phyloP scores from a whole-genome alignment of 2,329 filamentous ascomycete species.

The Colletotrichum simmondsii region DNA sequence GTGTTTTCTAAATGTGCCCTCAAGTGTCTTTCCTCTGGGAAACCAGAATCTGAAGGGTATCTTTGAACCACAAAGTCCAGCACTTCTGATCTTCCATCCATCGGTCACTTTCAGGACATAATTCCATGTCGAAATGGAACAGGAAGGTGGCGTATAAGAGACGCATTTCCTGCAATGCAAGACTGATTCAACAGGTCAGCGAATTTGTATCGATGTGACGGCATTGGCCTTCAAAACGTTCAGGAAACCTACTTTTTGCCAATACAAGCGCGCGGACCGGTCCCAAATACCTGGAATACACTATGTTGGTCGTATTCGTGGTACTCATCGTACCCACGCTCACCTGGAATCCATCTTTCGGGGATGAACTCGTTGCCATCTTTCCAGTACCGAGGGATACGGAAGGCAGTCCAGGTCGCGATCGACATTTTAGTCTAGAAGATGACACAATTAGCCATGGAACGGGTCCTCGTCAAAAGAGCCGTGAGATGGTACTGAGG shows the following conservation, averaged over 20 bases:
- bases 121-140: slow-evolving; percentile 56
- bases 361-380: slow-evolving; percentile 57
- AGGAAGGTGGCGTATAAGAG: slow-evolving; percentile 56
- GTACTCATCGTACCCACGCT: slow-evolving; percentile 32
- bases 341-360: slow-evolving; percentile 47
- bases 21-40: neutral
- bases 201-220: no score
- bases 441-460: neutral
- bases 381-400: slow-evolving; percentile 47
- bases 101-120: slow-evolving; percentile 43
- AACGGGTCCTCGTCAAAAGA: no score
- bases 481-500: neutral
- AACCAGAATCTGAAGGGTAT: neutral
- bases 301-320: slow-evolving; percentile 35
- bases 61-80: slow-evolving; percentile 9
- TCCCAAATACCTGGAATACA: slow-evolving; percentile 41
- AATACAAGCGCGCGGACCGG: slow-evolving; percentile 43
- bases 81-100: slow-evolving; percentile 44
- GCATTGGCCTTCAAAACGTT: no score
- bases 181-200: slow-evolving; percentile 32
- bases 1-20: no score
- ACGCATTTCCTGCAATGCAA: slow-evolving; percentile 60
- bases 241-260: slow-evolving; percentile 43
- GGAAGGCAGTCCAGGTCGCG: slow-evolving; percentile 43
- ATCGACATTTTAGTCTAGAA: slow-evolving; percentile 44